A percentile compares a stretch with the other conserved stretches of the same genome.
These are phyloP conservation scores for Pseudogymnoascus sp. DNA, from an alignment of 2,329 filamentous ascomycete genomes.

Conservation along the genomic window DNA sequence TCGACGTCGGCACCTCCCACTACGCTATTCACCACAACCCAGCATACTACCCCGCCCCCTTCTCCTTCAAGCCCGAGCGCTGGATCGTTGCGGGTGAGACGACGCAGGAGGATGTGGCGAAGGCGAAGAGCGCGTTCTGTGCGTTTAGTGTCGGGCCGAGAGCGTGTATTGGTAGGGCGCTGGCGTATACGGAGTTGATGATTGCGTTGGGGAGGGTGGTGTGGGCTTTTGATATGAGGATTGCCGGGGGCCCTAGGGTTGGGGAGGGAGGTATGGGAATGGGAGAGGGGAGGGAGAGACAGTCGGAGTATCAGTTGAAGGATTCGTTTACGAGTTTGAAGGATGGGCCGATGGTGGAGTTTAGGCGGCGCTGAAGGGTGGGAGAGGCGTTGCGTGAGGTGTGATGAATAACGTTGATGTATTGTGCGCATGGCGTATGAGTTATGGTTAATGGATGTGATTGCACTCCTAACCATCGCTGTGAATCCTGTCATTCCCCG, in stretches of 20 bases:
- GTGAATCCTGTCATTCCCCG: background rate
- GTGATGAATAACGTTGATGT: background rate
- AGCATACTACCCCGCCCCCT: slow-evolving; percentile 34
- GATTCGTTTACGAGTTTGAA: slow-evolving; percentile 70
- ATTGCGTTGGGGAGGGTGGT: slow-evolving; percentile 19
- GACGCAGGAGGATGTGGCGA: slow-evolving; percentile 14
- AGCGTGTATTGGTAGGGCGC: slow-evolving; percentile 21
- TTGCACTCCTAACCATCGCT: background rate
- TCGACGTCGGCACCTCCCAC: slow-evolving; percentile 35
- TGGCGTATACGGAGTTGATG: slow-evolving; percentile 22
- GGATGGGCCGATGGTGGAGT: slow-evolving; percentile 61
- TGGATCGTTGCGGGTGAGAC: slow-evolving; percentile 32
- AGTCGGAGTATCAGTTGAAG: slow-evolving; percentile 57
- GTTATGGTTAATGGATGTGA: background rate
- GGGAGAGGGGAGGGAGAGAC: slow-evolving; percentile 47
- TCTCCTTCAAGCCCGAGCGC: slow-evolving; percentile 35
- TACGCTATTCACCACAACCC: slow-evolving; percentile 39
- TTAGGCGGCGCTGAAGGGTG: slow-evolving; percentile 27
- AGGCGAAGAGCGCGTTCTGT: slow-evolving; percentile 18
- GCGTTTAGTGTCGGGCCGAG: slow-evolving; percentile 23
- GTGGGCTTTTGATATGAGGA: slow-evolving; percentile 16
- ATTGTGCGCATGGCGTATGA: background rate
- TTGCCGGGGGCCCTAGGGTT: slow-evolving; percentile 31
- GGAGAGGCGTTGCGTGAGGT: background rate
- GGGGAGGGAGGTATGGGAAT: slow-evolving; percentile 41